Conservation (phyloP, 2,329 filamentous ascomycete genomes). For the Colletotrichum orbiculare region DNA sequence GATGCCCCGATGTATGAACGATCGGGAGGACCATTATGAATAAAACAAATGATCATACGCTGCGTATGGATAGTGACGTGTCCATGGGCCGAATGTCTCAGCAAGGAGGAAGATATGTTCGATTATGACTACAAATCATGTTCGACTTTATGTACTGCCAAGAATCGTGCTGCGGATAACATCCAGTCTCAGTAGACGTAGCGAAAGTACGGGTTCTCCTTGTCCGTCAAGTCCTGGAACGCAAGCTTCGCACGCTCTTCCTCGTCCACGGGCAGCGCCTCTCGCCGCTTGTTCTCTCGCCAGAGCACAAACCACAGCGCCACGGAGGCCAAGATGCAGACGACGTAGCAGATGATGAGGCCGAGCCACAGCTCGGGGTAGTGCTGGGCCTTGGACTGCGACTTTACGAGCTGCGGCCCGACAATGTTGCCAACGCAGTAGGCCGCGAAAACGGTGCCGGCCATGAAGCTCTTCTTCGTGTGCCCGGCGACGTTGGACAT, state of each 20-base stretch:
- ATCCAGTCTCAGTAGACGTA: constrained; percentile 56
- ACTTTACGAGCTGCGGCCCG: constrained; percentile 76
- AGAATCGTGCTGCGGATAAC: too few relatives aligned
- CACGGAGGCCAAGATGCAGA: constrained; percentile 69
- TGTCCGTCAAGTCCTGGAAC: constrained; percentile 76
- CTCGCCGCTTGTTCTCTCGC: constrained; percentile 67
- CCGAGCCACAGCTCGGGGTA: constrained; percentile 79
- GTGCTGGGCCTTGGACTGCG: constrained; percentile 71
- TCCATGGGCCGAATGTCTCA: background rate
- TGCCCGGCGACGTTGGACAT: constrained; percentile 79
- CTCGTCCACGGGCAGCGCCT: constrained; percentile 63
- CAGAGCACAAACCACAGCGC: constrained; percentile 69
- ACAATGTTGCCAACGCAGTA: constrained; percentile 83
- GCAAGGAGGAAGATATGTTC: background rate
- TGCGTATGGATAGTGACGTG: background rate
- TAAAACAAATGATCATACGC: too few relatives aligned
- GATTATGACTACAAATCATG: background rate
- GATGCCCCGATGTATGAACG: constrained; percentile 19
- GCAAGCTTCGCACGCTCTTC: constrained; percentile 71
- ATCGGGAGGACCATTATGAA: constrained; percentile 18
- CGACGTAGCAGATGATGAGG: constrained; percentile 74
- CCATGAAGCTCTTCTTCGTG: constrained; percentile 83
- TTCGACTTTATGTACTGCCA: too few relatives aligned
- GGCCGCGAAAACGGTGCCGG: constrained; percentile 78
- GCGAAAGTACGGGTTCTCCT: constrained; percentile 74